phyloP scores from a whole-genome alignment of 352 stramenopile genomes.

The Elongisporangium undulatum region DNA sequence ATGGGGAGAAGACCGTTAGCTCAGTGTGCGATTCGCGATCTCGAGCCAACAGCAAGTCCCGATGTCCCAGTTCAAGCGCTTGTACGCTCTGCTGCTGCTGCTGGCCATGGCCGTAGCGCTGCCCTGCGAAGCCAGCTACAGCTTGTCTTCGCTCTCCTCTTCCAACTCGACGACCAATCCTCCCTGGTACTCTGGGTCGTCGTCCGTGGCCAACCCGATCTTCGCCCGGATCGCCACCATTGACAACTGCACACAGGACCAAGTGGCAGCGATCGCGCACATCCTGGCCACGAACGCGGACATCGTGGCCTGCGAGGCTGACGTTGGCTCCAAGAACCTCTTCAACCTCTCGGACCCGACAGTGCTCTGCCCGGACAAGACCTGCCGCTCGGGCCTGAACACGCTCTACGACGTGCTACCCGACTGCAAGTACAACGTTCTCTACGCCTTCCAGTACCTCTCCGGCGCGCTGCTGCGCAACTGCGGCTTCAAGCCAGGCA shows the following conservation, averaged over 20 bases:
- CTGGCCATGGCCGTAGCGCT: neutral
- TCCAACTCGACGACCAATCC: neutral
- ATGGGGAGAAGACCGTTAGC: no score
- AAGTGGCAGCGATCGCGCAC: neutral
- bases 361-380: neutral
- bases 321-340: neutral
- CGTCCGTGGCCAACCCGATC: neutral
- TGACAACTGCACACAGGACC: neutral
- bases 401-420: neutral
- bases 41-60: neutral
- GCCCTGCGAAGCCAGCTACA: neutral
- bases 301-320: neutral
- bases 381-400: neutral
- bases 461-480: neutral
- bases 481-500: neutral
- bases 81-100: neutral
- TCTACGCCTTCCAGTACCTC: neutral
- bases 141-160: neutral
- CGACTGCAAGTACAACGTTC: neutral
- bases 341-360: neutral
- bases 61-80: neutral
- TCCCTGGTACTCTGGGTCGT: neutral
- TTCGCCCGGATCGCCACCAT: neutral
- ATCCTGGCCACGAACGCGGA: neutral
- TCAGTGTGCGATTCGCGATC: neutral